Base-by-base conservation (phyloP, 495 filamentous ascomycete species). In the Stereocaulon alpinum region DNA sequence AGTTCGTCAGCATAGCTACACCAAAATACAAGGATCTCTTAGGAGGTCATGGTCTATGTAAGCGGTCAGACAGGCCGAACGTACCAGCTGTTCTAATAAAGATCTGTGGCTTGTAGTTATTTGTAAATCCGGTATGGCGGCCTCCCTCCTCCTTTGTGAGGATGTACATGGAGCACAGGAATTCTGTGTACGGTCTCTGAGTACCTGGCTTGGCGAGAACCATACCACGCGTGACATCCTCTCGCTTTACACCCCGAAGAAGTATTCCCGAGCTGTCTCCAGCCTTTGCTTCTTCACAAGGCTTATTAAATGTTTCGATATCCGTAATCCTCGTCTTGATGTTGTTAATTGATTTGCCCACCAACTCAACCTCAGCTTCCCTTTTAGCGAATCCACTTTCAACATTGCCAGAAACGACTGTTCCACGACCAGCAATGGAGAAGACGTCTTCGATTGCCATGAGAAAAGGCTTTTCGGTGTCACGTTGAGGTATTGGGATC, bases 231-330 rank as follows among this genome's bases (percentile, higher is more conserved):
- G 75, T 79, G 66, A 98, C 76, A 67, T 98, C 94, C 74, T 97
- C 94, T 69, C 93, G 88, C 73, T 87, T 87, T 69, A 97, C 73
- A 79, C 93, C 89, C 73, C 93, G 88, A 72, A 98, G 86, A 24
- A 98, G 82, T 22, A 98, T 86, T 70, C 93, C 93, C n/a, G 92
- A 93, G 83, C 95, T 97, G 77, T 98, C 93, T 69, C 93, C 93
- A 56, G 93, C 93, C 61, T 85, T 81, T 61, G 89, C 89, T 74
- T 95, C 89, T 55, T 93, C 89, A 74, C 91, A 95, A 50, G 88
- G 89, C 80, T 98, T 98, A 82, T 97, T 94, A 82, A 98, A 98
- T 60, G 91, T 97, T 79, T 98, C 93, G 70, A 97, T 96, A 68
- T 97, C 93, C 67, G 93, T 98, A 59, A 98, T 91, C 79, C 96